Base-by-base conservation (phyloP, 495 filamentous ascomycete genomes). In the Haplographium delicatum region DNA sequence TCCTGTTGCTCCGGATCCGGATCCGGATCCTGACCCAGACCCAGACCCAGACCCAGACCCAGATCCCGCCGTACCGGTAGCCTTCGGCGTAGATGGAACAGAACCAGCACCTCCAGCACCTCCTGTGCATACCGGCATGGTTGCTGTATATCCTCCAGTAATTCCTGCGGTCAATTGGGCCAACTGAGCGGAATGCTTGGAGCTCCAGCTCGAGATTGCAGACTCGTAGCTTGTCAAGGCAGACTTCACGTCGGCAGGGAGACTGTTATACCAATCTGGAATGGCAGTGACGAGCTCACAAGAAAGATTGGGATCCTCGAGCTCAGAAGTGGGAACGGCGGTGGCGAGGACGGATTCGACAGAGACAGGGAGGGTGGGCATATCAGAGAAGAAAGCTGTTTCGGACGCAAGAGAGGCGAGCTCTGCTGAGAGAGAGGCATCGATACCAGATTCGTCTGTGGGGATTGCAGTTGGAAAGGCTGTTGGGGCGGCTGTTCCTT, bases 291-390 rank as follows among this genome's bases (percentile, higher is more conserved):
- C 26, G 1, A 15, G 25, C n/a, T 16, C 22, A 25, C 37, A 40
- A 5, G 25, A 15, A 20, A 28, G 23, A 15, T 35, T 30, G 3
- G 35, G 42, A 11, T 5, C 20, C 0, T 25, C 27, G 37, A 42
- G 1, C 0, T 13, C 8, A 3, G 11, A 18, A 26, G 9, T n/a
- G 8, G 51, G 44, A 13, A 54, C 19, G 26, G 51, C 51, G 43
- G 51, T 54, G 4, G 24, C n/a, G 20, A 54, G 44, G 20, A 48
- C 45, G 19, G 51, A 54, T 6, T 42, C 35, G 26, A 54, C 24
- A 15, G 15, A n/a, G 9, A 27, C 44, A 5, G 51, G 35, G 11
- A 54, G 38, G 5, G 51, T 54, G 18, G 51, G 51, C 1, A 44
- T 27, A 5, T 43, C 44, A 11, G 25, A 13, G 27, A 42, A n/a